Evolutionary conservation across 768 basidiomycete genomes (phyloP), one percentile per base, ranked within the genome.

Genomic region (Hericium coralloides): DNA sequence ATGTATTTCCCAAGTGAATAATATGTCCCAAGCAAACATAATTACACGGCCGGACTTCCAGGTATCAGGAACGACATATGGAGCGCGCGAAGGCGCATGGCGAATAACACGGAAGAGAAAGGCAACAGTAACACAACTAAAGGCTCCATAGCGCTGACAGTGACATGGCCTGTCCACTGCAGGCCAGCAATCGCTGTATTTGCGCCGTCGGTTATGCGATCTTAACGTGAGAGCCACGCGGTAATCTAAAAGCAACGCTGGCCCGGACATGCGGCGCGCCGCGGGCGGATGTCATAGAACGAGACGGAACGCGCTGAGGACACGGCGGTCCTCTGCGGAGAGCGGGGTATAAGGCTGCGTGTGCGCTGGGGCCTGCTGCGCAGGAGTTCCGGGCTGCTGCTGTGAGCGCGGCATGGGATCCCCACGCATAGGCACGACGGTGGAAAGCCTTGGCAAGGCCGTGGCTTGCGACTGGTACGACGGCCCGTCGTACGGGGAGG

Each of bases 261-360:
- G 43, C 22, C 43, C 53, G 26, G 22, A 25, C 17, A 31, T 20
- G 41, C 25, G 50, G 53, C 37, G 38, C 39, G 31, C 4, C 31
- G 6, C 31, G 31, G 31, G 31, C 31, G 7, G 10, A n/a, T 23
- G 55, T 64, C 56, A 72, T 36, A 71, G 61, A 9, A 66, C 65
- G 15, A 72, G 60, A 12, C 71, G 70, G 63, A 72, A 72, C 48
- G 70, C 66, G 53, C 67, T 69, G 8, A 72, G 55, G 15, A 69
- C 71, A 38, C 68, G 66, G 39, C 69, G 66, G 54, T 72, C 71
- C 55, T 72, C 71, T 4, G 68, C 61, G 3, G 70, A 70, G 45
- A 69, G 66, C 12, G 69, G 69, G 5, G 61, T 65, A 58, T 69
- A 70, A 18, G 59, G 62, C 49, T 62, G 60, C 20, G 60, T 47